phyloP scores from a whole-genome alignment of 1,284 basidiomycete species.

The Malassezia sympodialis region DNA sequence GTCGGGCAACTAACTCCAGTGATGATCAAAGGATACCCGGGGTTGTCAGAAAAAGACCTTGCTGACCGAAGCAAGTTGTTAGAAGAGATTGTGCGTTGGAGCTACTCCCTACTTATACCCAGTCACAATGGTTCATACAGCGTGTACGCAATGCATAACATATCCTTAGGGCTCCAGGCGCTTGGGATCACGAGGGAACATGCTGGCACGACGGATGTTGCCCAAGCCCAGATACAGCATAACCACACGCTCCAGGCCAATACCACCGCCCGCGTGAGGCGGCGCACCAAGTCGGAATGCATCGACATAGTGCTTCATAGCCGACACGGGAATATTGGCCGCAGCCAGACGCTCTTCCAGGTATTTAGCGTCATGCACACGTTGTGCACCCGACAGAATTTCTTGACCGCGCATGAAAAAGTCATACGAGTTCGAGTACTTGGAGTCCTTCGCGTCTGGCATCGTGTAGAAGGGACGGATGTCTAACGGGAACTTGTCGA shows the following conservation, averaged over 20 bases:
- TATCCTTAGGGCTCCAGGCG: conserved; percentile 39
- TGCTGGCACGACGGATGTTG: conserved; percentile 83
- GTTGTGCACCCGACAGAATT: conserved; percentile 92
- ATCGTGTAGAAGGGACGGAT: conserved; percentile 48
- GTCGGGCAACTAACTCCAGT: conserved; percentile 19
- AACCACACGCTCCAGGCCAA: conserved; percentile 77
- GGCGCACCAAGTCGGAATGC: conserved; percentile 88
- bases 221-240: conserved; percentile 65
- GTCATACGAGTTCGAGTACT: conserved; percentile 92
- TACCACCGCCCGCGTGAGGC: conserved; percentile 59
- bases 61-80: conserved; percentile 29
- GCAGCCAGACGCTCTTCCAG: conserved; percentile 71
- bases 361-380: conserved; percentile 79
- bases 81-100: conserved; percentile 24
- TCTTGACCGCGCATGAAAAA: conserved; percentile 99
- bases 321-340: conserved; percentile 65
- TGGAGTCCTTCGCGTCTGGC: conserved; percentile 39
- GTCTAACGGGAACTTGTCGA: conserved; percentile 46
- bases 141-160: background rate
- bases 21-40: conserved; percentile 48
- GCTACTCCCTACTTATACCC: background rate
- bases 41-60: conserved; percentile 28
- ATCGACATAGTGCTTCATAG: conserved; percentile 82
- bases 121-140: conserved; percentile 6
- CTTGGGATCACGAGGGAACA: conserved; percentile 66